Evolutionary conservation across 176 grass and related monocot genomes (phyloP).

Genomic region (Aegilops speltoides): DNA sequence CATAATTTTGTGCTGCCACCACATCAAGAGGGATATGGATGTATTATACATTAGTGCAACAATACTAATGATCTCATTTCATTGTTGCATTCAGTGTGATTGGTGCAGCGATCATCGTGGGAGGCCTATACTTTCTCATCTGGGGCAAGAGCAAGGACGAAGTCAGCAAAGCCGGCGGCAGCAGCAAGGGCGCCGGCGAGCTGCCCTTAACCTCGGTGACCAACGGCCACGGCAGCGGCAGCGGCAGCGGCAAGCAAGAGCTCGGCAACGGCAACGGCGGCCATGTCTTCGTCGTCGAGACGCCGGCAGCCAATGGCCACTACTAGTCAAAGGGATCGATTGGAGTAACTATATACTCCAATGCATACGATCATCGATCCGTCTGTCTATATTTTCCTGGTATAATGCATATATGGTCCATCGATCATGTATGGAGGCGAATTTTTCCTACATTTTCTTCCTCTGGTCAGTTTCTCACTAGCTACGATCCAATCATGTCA

Average conservation of each 20-base stretch:
- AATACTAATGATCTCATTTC: constrained; percentile 14
- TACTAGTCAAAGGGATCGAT: background rate
- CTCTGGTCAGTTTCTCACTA: background rate
- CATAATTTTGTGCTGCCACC: background rate
- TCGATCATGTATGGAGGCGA: constrained; percentile 3
- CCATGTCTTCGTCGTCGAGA: constrained; percentile 44
- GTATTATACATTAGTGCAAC: background rate
- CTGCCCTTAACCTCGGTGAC: constrained; percentile 43
- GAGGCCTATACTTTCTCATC: constrained; percentile 81
- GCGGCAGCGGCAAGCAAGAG: constrained; percentile 45
- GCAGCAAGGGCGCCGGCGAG: constrained; percentile 39
- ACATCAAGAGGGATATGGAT: background rate
- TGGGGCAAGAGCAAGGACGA: constrained; percentile 88
- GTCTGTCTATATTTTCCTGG: constrained; percentile 1
- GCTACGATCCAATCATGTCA: constrained; percentile 18
- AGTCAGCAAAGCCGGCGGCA: constrained; percentile 17
- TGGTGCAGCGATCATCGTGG: constrained; percentile 84
- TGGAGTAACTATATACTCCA: background rate
- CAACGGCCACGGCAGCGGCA: constrained; percentile 38
- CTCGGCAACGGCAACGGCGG: constrained; percentile 12
- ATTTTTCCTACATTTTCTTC: background rate
- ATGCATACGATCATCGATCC: background rate
- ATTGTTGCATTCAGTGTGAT: constrained; percentile 52
- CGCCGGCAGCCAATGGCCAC: constrained; percentile 32
- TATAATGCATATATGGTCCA: background rate